phyloP scores from a whole-genome alignment of 73 alveolate species.

The Uronychia setigera region DNA sequence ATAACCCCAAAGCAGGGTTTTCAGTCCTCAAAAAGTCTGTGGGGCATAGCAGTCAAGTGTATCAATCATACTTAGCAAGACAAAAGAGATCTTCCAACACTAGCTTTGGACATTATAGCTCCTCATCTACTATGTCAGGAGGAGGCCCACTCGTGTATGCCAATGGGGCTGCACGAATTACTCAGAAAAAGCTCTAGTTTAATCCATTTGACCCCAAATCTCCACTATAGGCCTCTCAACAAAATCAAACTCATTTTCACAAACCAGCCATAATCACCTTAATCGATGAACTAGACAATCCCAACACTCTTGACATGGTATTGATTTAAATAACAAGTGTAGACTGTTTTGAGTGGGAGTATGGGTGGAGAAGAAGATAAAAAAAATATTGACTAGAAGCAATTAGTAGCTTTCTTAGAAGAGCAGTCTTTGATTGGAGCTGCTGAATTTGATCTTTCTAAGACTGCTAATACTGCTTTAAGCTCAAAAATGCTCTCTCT shows the following conservation, averaged over 20 bases:
- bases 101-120: neutral
- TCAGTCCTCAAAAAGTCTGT: neutral
- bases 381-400: neutral
- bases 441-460: neutral
- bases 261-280: too few species aligned
- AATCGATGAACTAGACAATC: too few species aligned
- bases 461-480: neutral
- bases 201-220: too few species aligned
- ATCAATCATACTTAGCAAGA: neutral
- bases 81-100: neutral
- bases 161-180: too few species aligned
- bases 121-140: neutral
- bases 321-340: too few species aligned
- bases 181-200: too few species aligned
- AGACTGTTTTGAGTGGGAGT: too few species aligned
- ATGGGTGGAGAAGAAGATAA: too few species aligned
- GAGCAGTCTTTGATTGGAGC: neutral
- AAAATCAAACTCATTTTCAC: too few species aligned
- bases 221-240: too few species aligned
- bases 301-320: too few species aligned
- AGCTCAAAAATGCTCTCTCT: constrained; percentile 1
- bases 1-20: neutral
- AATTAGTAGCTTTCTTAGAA: neutral
- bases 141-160: neutral
- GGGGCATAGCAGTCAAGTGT: neutral